Evolutionary conservation across 73 alveolate genomes (phyloP), one percentile per base, ranked within the genome.

Genomic region (Durusdinium trenchii): DNA sequence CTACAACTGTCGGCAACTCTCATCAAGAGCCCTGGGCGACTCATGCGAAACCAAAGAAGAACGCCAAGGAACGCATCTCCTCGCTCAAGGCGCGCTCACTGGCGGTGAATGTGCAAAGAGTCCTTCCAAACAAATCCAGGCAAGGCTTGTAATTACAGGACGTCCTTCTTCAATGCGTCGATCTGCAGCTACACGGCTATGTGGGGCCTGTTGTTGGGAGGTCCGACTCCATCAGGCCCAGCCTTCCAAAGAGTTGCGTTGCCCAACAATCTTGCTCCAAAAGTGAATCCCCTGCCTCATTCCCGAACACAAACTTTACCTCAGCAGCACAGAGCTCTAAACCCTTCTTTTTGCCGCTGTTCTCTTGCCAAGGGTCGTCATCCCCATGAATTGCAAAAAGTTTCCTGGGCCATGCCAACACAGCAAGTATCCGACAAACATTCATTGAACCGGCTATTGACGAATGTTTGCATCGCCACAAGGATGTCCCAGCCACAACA

Each of bases 251-350:
- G 40, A 30, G 40, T 16, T 20, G 12, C 14, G 83, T 38, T 23
- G 7, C 14, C 83, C 50, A 5, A 38, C 16, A 71, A 6, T 35
- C 26, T 38, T 38, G 61, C 0, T 20, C 28, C 9, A 54, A 54
- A 54, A 9, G 64, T 20, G 64, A 54, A 51, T 38, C 81, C 35
- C 48, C 43, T 51, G 54, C 86, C 83, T 94, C 84, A 83, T 73
- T 94, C 9, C 99, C 99, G 35, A 94, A 94, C 36, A 94, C 99
- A 32, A 94, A 94, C 99, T 94, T 94, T 54, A 94, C 99, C 99
- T 94, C 38, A 40, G 76, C 38, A 38, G 26, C 60, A 79, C 51
- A 6, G 6, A 16, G 51, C 84, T n/a, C 9, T 6, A 16, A n/a
- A 23, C 69, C 12, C 69, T 23, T 16, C 23, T 12, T 12, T 23